Percentiles rank a stretch among this genome's conserved stretches.
phyloP scores from a whole-genome alignment of 495 filamentous ascomycete species.

The Tuber indicum region DNA sequence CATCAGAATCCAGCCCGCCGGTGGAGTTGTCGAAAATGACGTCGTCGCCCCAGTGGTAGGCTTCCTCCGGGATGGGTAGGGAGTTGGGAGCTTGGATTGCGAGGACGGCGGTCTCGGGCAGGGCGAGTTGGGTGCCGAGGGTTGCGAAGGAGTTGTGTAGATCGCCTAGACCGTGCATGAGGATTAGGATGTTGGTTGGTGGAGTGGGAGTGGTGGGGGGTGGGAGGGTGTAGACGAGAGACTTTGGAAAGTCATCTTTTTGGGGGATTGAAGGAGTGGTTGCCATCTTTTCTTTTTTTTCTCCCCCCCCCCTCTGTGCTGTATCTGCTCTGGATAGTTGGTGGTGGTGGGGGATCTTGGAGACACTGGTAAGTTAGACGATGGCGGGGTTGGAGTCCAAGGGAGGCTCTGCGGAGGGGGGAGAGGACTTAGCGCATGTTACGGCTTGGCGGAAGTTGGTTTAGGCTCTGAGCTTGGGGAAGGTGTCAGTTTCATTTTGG shows the following conservation, averaged over 20 bases:
- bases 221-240: constrained; percentile 14
- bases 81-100: constrained; percentile 66
- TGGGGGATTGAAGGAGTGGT: constrained; percentile 14
- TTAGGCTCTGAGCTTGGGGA: neutral
- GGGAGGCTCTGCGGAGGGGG: neutral
- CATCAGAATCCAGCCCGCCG: constrained; percentile 68
- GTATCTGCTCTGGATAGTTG: neutral
- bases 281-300: neutral
- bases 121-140: constrained; percentile 65
- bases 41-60: constrained; percentile 94
- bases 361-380: neutral
- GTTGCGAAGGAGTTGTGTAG: constrained; percentile 59
- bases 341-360: neutral
- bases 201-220: constrained; percentile 45
- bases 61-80: constrained; percentile 65
- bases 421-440: neutral
- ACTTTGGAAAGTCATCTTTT: constrained; percentile 11
- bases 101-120: constrained; percentile 74
- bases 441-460: neutral
- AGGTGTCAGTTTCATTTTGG: neutral
- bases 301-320: neutral
- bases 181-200: constrained; percentile 67
- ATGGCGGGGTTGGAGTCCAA: neutral
- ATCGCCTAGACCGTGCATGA: constrained; percentile 90
- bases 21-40: constrained; percentile 57